Percentiles rank a stretch among this genome's conserved stretches.
phyloP scores from a whole-genome alignment of 192 early-diverging fungal genomes.

The Entomortierella parvispora region DNA sequence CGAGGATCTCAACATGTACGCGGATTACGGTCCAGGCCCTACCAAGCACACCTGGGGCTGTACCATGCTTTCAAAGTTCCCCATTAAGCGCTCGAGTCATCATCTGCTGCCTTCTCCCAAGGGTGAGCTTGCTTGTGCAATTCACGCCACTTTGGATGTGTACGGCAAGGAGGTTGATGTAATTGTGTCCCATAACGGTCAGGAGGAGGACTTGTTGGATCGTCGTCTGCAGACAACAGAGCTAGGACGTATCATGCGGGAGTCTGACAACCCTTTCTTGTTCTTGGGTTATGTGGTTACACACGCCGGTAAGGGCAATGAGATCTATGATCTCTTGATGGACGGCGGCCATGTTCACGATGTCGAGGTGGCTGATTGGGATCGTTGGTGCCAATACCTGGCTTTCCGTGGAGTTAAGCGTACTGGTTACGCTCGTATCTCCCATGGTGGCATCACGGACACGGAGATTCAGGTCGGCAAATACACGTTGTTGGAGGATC shows the following conservation, averaged over 20 bases:
- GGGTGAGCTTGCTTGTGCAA: conserved; percentile 86
- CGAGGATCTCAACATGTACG: conserved; percentile 80
- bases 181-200: conserved; percentile 86
- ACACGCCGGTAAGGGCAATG: conserved; percentile 66
- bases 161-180: conserved; percentile 83
- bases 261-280: conserved; percentile 77
- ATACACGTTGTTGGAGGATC: conserved; percentile 68
- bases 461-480: conserved; percentile 87
- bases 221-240: conserved; percentile 80
- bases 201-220: conserved; percentile 81
- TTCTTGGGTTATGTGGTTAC: conserved; percentile 88
- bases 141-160: conserved; percentile 87
- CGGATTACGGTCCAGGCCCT: conserved; percentile 86
- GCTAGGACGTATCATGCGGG: conserved; percentile 81
- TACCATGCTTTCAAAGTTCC: conserved; percentile 86
- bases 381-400: conserved; percentile 89
- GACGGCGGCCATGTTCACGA: conserved; percentile 76
- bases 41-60: conserved; percentile 91
- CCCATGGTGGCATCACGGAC: conserved; percentile 83
- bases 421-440: conserved; percentile 78
- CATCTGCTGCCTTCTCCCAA: conserved; percentile 82
- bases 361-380: conserved; percentile 78
- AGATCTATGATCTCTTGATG: conserved; percentile 71
- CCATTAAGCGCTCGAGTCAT: conserved; percentile 77
- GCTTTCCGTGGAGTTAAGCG: conserved; percentile 81